Percentiles rank a stretch among this genome's conserved stretches.
Conservation (phyloP, 129 eudicot genomes). For the Escallonia rubra region DNA sequence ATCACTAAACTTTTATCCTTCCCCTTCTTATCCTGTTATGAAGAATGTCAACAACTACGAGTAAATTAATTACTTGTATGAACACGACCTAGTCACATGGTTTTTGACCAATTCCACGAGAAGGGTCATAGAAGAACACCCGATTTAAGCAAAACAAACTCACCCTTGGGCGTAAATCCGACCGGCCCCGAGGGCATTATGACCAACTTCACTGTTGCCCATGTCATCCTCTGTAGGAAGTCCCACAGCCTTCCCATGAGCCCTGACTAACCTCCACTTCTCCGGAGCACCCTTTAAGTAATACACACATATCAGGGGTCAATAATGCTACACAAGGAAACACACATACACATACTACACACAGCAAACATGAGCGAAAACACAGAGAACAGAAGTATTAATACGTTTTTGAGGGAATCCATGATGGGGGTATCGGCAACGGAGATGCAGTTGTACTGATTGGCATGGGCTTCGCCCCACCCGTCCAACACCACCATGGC, state of each 20-base stretch:
- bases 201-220: conserved; percentile 99
- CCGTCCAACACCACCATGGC: conserved; percentile 88
- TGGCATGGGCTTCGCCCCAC: conserved; percentile 88
- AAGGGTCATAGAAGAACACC: too few species aligned
- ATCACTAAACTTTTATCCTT: too few species aligned
- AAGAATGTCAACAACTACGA: too few species aligned
- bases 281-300: conserved; percentile 74
- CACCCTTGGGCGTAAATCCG: conserved; percentile 92
- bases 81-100: too few species aligned
- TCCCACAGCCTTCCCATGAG: conserved; percentile 92
- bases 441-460: conserved; percentile 79
- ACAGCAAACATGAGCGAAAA: too few species aligned
- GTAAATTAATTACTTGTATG: too few species aligned
- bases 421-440: conserved; percentile 83
- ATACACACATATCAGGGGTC: conserved; percentile 13
- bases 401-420: conserved; percentile 82
- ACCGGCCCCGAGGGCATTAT: conserved; percentile 99
- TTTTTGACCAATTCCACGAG: too few species aligned
- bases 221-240: conserved; percentile 93
- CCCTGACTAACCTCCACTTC: conserved; percentile 85
- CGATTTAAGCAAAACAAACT: background rate
- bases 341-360: too few species aligned
- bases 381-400: background rate
- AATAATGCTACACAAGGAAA: background rate
- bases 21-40: too few species aligned